Evolutionary conservation across 2,329 filamentous ascomycete species (phyloP).

Genomic region (Dactylellina leptospora): DNA sequence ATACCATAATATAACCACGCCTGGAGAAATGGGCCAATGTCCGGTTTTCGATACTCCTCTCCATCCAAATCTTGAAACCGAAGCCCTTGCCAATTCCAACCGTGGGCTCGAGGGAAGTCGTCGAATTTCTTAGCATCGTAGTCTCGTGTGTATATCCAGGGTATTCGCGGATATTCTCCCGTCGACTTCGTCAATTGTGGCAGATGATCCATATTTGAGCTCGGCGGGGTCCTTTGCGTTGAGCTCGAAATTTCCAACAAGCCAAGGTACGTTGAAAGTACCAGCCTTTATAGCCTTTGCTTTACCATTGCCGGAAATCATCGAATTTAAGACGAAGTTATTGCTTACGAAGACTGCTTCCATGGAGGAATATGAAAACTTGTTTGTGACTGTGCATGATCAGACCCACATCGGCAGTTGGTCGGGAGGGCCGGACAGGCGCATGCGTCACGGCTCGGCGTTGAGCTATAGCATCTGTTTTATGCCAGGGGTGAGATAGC

Average conservation of each 20-base stretch:
- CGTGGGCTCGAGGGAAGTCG: not conserved
- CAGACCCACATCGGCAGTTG: not conserved
- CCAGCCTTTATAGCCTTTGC: no score
- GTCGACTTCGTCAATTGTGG: not conserved
- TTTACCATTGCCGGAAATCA: no score
- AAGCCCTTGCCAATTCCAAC: not conserved
- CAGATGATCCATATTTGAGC: not conserved
- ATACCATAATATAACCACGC: not conserved
- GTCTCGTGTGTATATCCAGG: not conserved
- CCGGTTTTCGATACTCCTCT: not conserved
- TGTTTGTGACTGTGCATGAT: no score
- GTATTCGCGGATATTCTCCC: not conserved
- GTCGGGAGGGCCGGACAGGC: not conserved
- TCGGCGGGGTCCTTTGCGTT: not conserved
- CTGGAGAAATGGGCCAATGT: not conserved
- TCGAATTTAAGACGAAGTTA: no score
- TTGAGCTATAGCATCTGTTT: no score
- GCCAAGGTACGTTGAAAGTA: not conserved
- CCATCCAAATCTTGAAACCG: not conserved
- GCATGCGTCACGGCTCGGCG: no score
- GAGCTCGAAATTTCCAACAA: not conserved
- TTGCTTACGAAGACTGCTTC: no score
- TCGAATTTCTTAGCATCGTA: not conserved
- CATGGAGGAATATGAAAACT: no score
- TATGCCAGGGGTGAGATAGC: no score